Conservation (phyloP, 768 basidiomycete genomes). For the Tricholoma terreum region DNA sequence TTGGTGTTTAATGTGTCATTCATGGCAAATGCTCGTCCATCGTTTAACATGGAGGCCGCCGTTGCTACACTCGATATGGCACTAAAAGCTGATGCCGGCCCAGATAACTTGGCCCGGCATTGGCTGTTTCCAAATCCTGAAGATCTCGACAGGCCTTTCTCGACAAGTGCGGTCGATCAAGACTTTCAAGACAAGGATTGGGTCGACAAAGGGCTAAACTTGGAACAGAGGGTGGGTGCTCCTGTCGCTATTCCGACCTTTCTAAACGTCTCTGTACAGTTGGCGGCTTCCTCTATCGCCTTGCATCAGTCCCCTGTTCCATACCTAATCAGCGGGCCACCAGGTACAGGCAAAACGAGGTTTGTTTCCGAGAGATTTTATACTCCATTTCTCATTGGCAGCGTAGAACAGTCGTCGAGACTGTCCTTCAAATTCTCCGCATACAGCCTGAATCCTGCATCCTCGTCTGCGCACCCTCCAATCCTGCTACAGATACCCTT, state of each 20-base stretch:
- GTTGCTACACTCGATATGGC: slow-evolving; percentile 26
- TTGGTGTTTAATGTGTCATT: slow-evolving; percentile 48
- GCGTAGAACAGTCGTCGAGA: slow-evolving; percentile 45
- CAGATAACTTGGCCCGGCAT: slow-evolving; percentile 31
- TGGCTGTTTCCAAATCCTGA: slow-evolving; percentile 46
- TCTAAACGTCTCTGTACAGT: slow-evolving; percentile 23
- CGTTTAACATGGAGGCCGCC: slow-evolving; percentile 43
- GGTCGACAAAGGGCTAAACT: slow-evolving; percentile 45
- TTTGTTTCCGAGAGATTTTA: slow-evolving; percentile 9
- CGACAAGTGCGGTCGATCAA: slow-evolving; percentile 19
- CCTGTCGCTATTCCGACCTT: background rate
- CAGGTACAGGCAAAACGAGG: slow-evolving; percentile 55
- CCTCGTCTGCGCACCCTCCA: slow-evolving; percentile 49
- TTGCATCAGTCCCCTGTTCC: slow-evolving; percentile 44
- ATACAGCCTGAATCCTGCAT: slow-evolving; percentile 44
- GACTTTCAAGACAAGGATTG: slow-evolving; percentile 34
- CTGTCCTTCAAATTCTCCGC: slow-evolving; percentile 48
- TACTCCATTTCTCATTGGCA: background rate
- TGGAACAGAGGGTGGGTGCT: slow-evolving; percentile 40
- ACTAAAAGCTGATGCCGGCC: slow-evolving; percentile 13
- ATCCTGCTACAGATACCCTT: slow-evolving; percentile 50
- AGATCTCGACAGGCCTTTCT: slow-evolving; percentile 22
- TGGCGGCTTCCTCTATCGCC: slow-evolving; percentile 41
- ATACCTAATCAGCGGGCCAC: slow-evolving; percentile 47
- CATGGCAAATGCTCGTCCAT: slow-evolving; percentile 40